Evolutionary conservation across 768 basidiomycete genomes (phyloP), one percentile per base, ranked within the genome.

Genomic region (Suillus bovinus): DNA sequence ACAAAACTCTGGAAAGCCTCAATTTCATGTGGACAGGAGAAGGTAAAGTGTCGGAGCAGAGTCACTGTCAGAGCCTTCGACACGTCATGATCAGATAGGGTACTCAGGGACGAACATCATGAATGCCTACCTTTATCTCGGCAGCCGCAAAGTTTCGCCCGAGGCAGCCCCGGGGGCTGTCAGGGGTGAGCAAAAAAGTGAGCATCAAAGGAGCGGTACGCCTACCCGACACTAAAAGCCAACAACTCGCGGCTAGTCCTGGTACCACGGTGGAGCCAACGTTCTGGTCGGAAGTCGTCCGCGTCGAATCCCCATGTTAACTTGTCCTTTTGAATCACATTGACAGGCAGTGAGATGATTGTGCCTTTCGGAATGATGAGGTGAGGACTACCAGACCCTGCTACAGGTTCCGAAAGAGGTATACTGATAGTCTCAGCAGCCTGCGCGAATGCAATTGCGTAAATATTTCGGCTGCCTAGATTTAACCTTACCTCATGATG

Each of bases 1-100:
- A 88, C 86, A 63, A 87, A 88, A 58, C 86, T 86, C 66, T 86
- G 85, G 71, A 88, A 87, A 27, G 84, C 69, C 66, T 87, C 86
- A 53, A 88, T 86, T 39, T 86, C 76, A 56, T 76, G 67, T 24
- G 76, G 70, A 63, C 82, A 84, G 4, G 78, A 73, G 67, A 87
- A 86, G 9, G 80, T 77, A 69, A 86, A 88, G 38, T 82, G 80
- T 36, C 76, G 80, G 66, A 88, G 69, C 38, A 88, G 80, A 13
- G 81, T 79, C 27, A 83, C 71, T 33, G 80, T 75, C 58, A 86
- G 74, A n/a, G 72, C 77, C 75, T 75, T 31, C 55, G 41, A 47
- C 39, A 34, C 20, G 6, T 31, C 33, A 52, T 52, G 1, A 33
- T 52, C 50, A 52, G 20, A 33, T 33, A 10, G 20, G 31, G 29